Evolutionary conservation across 2,329 filamentous ascomycete species (phyloP).

Genomic region (Didymella sp.): DNA sequence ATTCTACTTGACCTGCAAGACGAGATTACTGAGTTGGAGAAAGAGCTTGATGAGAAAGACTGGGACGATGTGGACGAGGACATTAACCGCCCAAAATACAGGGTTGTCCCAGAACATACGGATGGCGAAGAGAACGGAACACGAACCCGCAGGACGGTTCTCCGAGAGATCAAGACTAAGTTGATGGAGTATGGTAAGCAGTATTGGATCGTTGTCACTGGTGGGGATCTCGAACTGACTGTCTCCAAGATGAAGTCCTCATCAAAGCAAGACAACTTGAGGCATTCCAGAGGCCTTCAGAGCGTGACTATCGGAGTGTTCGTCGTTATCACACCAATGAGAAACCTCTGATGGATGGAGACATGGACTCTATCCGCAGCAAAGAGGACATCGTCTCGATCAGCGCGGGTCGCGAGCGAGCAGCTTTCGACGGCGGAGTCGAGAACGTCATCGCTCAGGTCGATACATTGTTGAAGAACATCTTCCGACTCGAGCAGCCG

Average conservation of each 20-base stretch:
- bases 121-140: constrained; percentile 5
- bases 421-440: constrained; percentile 51
- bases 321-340: constrained; percentile 47
- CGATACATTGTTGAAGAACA: constrained; percentile 32
- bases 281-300: constrained; percentile 50
- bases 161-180: constrained; percentile 43
- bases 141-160: constrained; percentile 36
- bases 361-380: constrained; percentile 47
- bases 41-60: constrained; percentile 48
- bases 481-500: constrained; percentile 30
- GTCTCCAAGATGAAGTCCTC: constrained; percentile 51
- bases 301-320: constrained; percentile 51
- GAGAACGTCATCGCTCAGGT: constrained; percentile 43
- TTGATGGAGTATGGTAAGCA: constrained; percentile 47
- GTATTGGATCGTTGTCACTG: no score
- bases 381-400: constrained; percentile 54
- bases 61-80: constrained; percentile 40
- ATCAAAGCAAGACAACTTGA: constrained; percentile 49
- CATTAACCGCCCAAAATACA: constrained; percentile 8
- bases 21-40: constrained; percentile 48
- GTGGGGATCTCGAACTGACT: no score
- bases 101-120: no score
- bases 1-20: constrained; percentile 50
- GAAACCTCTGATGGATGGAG: constrained; percentile 47
- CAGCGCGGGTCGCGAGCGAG: constrained; percentile 50